phyloP scores from a whole-genome alignment of 1,139 yeast genomes.

The Pichia sp. region DNA sequence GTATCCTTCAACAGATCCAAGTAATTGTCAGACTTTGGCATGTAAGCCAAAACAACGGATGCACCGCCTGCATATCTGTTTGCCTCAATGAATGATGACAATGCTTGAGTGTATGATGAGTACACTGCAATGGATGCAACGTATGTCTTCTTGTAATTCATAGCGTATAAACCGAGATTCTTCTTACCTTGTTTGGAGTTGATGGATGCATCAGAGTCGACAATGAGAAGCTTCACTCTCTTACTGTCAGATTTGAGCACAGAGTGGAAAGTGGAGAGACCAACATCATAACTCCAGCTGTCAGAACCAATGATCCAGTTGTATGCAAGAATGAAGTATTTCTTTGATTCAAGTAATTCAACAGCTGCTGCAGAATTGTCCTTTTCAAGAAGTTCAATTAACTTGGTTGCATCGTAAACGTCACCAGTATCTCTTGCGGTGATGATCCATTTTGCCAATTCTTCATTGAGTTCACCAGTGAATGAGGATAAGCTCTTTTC shows the following conservation, averaged over 20 bases:
- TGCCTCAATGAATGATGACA: slow-evolving; percentile 87
- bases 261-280: slow-evolving; percentile 87
- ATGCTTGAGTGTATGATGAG: slow-evolving; percentile 86
- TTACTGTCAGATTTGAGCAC: slow-evolving; percentile 61
- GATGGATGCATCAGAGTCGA: slow-evolving; percentile 84
- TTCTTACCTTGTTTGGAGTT: slow-evolving; percentile 58
- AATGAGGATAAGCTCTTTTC: slow-evolving; percentile 36
- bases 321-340: slow-evolving; percentile 40
- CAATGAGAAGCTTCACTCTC: slow-evolving; percentile 76
- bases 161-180: slow-evolving; percentile 90
- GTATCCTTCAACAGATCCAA: slow-evolving; percentile 77
- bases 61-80: slow-evolving; percentile 76
- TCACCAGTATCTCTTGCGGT: slow-evolving; percentile 29
- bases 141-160: slow-evolving; percentile 86
- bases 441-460: slow-evolving; percentile 65
- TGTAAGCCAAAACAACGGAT: slow-evolving; percentile 80
- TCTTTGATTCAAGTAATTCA: slow-evolving; percentile 39
- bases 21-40: slow-evolving; percentile 67
- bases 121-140: slow-evolving; percentile 95
- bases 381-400: slow-evolving; percentile 30
- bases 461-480: slow-evolving; percentile 40
- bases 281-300: slow-evolving; percentile 91
- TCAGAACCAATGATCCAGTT: slow-evolving; percentile 93
- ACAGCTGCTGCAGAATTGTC: slow-evolving; percentile 29
- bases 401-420: slow-evolving; percentile 22